A percentile compares a stretch with the other conserved stretches of the same genome.
phyloP scores from a whole-genome alignment of 2,329 filamentous ascomycete species.

The Neofusicoccum sp. region DNA sequence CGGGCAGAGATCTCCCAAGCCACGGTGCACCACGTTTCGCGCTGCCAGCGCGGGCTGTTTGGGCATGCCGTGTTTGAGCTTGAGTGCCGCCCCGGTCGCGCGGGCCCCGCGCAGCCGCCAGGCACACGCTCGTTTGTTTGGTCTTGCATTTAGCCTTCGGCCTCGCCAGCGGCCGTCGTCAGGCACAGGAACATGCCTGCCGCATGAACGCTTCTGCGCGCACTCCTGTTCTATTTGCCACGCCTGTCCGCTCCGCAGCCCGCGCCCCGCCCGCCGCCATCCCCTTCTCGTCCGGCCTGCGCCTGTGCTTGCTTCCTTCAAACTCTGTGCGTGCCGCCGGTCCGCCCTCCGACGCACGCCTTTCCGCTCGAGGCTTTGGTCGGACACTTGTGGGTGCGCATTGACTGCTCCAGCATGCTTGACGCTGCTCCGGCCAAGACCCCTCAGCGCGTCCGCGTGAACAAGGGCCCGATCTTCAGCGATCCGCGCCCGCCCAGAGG shows the following conservation, averaged over 20 bases:
- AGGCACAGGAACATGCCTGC: slow-evolving; percentile 9
- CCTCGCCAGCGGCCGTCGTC: neutral
- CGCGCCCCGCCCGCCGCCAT: neutral
- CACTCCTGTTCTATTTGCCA: slow-evolving; percentile 6
- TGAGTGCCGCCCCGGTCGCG: slow-evolving; percentile 1
- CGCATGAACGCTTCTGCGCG: slow-evolving; percentile 8
- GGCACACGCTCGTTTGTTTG: slow-evolving; percentile 4
- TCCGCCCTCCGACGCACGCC: neutral
- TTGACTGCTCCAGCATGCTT: too few species aligned
- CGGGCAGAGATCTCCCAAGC: slow-evolving; percentile 16
- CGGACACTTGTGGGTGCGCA: too few species aligned
- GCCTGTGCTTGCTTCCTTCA: neutral
- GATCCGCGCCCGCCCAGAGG: slow-evolving; percentile 88
- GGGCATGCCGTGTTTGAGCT: slow-evolving; percentile 14
- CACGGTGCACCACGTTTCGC: slow-evolving; percentile 18
- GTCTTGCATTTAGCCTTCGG: slow-evolving; percentile 14
- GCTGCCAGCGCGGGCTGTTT: slow-evolving; percentile 11
- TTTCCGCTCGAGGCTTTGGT: neutral
- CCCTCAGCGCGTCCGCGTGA: slow-evolving; percentile 48
- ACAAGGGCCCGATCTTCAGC: slow-evolving; percentile 77
- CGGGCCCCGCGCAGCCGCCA: neutral
- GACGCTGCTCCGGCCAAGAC: too few species aligned
- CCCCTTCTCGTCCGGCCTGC: neutral
- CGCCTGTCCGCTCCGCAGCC: neutral
- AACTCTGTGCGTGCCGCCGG: slow-evolving; percentile 2